phyloP scores from a whole-genome alignment of 106 monocot genomes.

The Chionographis japonica region DNA sequence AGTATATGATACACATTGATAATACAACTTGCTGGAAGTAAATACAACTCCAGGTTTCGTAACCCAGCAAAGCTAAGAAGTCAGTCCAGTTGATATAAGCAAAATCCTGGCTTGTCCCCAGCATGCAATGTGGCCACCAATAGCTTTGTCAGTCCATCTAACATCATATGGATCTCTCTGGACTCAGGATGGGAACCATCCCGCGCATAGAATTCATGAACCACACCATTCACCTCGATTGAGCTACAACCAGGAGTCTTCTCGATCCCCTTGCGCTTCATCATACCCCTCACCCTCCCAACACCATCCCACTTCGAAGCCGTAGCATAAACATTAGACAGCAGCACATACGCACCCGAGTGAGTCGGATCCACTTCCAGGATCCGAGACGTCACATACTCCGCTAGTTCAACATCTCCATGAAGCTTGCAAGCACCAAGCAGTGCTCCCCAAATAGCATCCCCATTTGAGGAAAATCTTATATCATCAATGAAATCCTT shows the following conservation, averaged over 20 bases:
- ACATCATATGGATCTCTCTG: conserved; percentile 19
- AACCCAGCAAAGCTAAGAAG: too few species aligned
- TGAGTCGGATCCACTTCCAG: conserved; percentile 21
- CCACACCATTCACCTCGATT: not conserved
- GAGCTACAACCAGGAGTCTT: conserved; percentile 35
- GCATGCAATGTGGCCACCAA: too few species aligned
- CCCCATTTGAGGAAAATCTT: conserved; percentile 3
- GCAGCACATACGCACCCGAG: conserved; percentile 37
- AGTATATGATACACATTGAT: too few species aligned
- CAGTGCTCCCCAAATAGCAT: conserved; percentile 29
- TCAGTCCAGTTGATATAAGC: too few species aligned
- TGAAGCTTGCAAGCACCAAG: conserved; percentile 26
- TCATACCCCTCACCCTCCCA: conserved; percentile 19
- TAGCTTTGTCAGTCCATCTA: not conserved
- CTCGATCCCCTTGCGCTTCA: conserved; percentile 26
- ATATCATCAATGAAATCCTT: conserved; percentile 15
- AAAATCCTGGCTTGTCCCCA: too few species aligned
- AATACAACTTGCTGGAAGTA: too few species aligned
- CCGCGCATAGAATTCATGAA: too few species aligned
- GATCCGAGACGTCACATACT: conserved; percentile 17
- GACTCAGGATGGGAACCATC: conserved; percentile 15
- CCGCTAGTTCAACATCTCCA: conserved; percentile 27
- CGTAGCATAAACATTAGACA: conserved; percentile 40
- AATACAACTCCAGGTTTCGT: too few species aligned
- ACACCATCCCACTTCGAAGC: conserved; percentile 30